These are phyloP conservation scores for Oryza meyeriana DNA, from an alignment of 176 grass and related monocot species.

Conservation along the genomic window DNA sequence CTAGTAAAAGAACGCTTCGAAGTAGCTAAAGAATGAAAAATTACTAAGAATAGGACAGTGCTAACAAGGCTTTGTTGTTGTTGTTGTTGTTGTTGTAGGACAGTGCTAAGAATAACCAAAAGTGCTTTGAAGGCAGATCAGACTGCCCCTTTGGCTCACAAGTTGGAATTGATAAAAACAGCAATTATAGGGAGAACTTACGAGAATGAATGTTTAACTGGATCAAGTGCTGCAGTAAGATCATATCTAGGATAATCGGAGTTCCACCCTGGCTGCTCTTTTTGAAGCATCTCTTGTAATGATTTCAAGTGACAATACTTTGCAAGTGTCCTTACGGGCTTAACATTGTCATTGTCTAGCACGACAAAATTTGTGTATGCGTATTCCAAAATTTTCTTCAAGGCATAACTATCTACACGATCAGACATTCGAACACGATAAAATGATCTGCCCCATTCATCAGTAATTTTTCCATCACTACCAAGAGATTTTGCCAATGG, in stretches of 20 bases:
- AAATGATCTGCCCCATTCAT: slow-evolving; percentile 22
- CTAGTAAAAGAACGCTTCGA: not conserved
- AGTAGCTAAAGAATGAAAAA: not conserved
- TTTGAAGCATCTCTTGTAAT: slow-evolving; percentile 73
- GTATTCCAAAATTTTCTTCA: slow-evolving; percentile 79
- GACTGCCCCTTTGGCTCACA: not conserved
- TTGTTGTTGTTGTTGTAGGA: too few species aligned
- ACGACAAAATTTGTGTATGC: slow-evolving; percentile 58
- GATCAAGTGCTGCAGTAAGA: slow-evolving; percentile 45
- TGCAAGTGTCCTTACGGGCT: slow-evolving; percentile 58
- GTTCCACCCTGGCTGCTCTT: slow-evolving; percentile 61
- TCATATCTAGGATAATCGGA: slow-evolving; percentile 38
- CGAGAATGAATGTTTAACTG: slow-evolving; percentile 50
- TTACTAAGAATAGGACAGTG: not conserved
- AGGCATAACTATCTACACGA: slow-evolving; percentile 56
- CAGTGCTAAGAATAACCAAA: not conserved
- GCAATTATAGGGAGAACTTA: slow-evolving; percentile 38
- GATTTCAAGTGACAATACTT: slow-evolving; percentile 69
- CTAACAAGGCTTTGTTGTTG: too few species aligned
- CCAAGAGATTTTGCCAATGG: slow-evolving; percentile 45
- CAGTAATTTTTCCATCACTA: slow-evolving; percentile 14
- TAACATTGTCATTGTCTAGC: slow-evolving; percentile 41
- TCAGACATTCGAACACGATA: slow-evolving; percentile 65
- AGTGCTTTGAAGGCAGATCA: not conserved
- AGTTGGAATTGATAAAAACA: not conserved